Base-by-base conservation (phyloP, 768 basidiomycete species). In the Amanita molliuscula region DNA sequence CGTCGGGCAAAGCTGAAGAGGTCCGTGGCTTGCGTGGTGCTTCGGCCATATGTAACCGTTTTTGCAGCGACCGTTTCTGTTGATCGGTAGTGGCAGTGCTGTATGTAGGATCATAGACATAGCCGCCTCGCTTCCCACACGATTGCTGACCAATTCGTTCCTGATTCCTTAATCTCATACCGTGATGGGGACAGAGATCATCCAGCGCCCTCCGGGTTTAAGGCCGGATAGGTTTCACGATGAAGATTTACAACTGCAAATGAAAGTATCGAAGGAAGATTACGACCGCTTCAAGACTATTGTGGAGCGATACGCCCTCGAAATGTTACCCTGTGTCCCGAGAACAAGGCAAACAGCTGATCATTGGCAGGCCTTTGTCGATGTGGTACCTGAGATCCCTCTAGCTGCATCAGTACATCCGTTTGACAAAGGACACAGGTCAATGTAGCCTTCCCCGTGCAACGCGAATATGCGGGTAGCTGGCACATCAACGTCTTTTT, bases 1-100 rank as follows among this genome's bases (percentile, higher is more conserved):
- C 77, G 90, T n/a, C 75, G 90, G 37, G 69, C 84, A 20, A 93
- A 93, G 63, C 73, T 93, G 47, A 93, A 93, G 67, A 89, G 87
- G 87, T 81, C 53, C n/a, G 65, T 37, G 28, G 5, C 43, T 36
- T 45, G 26, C 33, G 20, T 20, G 18, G 15, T 26, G 13, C 18
- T 34, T 16, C 15, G n/a, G 21, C 40, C 15, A 45, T 54, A 23
- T 31, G 54, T 18, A 50, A 33, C 15, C 11, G 15, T 36, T 42
- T 42, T 36, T 20, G 3, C 55, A 77, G 75, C 57, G 75, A 77
- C 58, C 72, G 75, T 21, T 77, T 78, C 53, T 77, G 75, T 63
- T 78, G 57, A 69, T 31, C n/a, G n/a, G n/a, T n/a, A n/a, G n/a
- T n/a, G n/a, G n/a, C n/a, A n/a, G n/a, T n/a, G n/a, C n/a, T n/a